A percentile compares a stretch with the other conserved stretches of the same genome.
Conservation (phyloP, 805 yeast genomes). For the Candida ficus region DNA sequence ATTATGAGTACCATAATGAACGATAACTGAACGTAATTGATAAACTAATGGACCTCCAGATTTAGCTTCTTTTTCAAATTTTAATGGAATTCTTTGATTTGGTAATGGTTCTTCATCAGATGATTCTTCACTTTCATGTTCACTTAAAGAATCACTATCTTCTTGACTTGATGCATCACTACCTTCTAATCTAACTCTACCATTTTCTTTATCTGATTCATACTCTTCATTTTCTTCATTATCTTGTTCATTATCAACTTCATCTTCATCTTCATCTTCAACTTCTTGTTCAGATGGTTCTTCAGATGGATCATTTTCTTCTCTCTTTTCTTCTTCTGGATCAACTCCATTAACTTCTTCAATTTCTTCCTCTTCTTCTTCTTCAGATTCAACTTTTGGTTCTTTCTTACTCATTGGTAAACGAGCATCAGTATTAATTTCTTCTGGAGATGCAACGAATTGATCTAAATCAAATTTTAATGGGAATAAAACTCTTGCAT, state of each 20-base stretch:
- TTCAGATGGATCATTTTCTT: slow-evolving; percentile 1
- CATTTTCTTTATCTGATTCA: neutral
- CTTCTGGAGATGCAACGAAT: slow-evolving; percentile 64
- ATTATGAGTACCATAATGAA: slow-evolving; percentile 93
- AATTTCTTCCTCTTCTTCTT: slow-evolving; percentile 11
- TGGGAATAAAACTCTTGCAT: slow-evolving; percentile 78
- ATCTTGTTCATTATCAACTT: neutral
- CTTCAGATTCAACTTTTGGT: neutral
- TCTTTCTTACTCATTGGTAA: slow-evolving; percentile 55
- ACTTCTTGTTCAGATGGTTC: neutral
- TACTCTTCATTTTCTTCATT: slow-evolving; percentile 1
- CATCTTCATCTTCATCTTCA: neutral
- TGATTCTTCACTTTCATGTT: neutral
- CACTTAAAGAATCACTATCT: too few species aligned
- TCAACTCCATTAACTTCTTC: slow-evolving; percentile 5
- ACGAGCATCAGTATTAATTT: slow-evolving; percentile 77
- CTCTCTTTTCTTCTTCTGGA: slow-evolving; percentile 9
- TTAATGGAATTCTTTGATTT: slow-evolving; percentile 8
- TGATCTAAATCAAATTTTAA: slow-evolving; percentile 58
- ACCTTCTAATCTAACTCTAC: neutral
- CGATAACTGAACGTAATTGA: slow-evolving; percentile 75
- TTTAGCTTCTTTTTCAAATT: slow-evolving; percentile 13
- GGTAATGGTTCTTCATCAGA: slow-evolving; percentile 10
- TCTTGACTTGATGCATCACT: slow-evolving; percentile 1
- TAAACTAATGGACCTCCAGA: slow-evolving; percentile 47